A percentile compares a stretch with the other conserved stretches of the same genome.
Conservation (phyloP, 805 yeast genomes). For the Teunomyces panamensis region DNA sequence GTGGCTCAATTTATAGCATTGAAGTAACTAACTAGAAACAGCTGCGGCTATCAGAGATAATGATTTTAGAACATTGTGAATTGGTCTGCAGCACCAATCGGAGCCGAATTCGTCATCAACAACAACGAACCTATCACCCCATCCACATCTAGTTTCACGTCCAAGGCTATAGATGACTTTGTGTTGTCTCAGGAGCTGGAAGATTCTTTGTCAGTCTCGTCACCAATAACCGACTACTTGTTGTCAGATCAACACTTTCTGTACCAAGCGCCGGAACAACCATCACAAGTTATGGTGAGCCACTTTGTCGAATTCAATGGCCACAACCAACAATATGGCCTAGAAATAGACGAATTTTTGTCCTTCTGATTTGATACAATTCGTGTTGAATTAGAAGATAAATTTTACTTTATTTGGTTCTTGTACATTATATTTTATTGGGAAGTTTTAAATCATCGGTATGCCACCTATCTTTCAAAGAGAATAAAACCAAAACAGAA, state of each 20-base stretch:
- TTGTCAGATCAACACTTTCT: slow-evolving; percentile 5
- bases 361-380: slow-evolving; percentile 16
- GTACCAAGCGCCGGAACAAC: slow-evolving; percentile 7
- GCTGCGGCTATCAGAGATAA: background rate
- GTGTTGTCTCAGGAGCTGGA: slow-evolving; percentile 8
- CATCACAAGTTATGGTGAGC: background rate
- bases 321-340: slow-evolving; percentile 11
- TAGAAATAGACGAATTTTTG: slow-evolving; percentile 32
- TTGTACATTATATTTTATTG: background rate
- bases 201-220: slow-evolving; percentile 8
- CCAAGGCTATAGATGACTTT: slow-evolving; percentile 6
- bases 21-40: slow-evolving; percentile 25
- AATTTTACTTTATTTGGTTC: background rate
- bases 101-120: slow-evolving; percentile 2
- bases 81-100: slow-evolving; percentile 6
- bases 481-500: slow-evolving; percentile 1
- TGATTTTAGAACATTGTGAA: background rate
- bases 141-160: slow-evolving; percentile 1
- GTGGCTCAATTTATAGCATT: slow-evolving; percentile 27
- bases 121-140: slow-evolving; percentile 1
- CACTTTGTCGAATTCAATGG: slow-evolving; percentile 5
- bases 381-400: background rate
- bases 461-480: slow-evolving; percentile 2
- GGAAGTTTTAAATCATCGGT: background rate
- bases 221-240: slow-evolving; percentile 6